Evolutionary conservation across 805 yeast species (phyloP).

Genomic region (Zygosaccharomyces pseudorouxii): DNA sequence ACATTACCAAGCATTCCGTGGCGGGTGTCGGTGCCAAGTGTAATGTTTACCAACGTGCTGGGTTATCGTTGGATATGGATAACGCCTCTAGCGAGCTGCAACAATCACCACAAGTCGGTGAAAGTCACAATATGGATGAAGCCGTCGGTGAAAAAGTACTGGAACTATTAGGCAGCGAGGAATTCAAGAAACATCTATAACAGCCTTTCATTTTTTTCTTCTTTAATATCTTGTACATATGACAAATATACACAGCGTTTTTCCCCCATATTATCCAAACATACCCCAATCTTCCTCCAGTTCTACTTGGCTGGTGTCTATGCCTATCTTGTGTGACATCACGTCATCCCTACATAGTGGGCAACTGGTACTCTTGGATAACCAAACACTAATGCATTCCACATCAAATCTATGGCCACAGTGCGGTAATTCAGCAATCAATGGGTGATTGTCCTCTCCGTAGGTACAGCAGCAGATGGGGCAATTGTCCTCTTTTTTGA

Average conservation of each 20-base stretch:
- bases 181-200: constrained; percentile 51
- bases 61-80: constrained; percentile 36
- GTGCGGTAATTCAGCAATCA: constrained; percentile 69
- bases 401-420: constrained; percentile 82
- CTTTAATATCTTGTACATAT: constrained; percentile 5
- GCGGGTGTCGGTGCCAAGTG: constrained; percentile 85
- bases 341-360: constrained; percentile 83
- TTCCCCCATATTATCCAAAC: constrained; percentile 49
- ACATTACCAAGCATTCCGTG: constrained; percentile 67
- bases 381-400: constrained; percentile 91
- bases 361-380: constrained; percentile 66
- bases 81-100: neutral
- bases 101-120: neutral
- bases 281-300: constrained; percentile 74
- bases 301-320: constrained; percentile 49
- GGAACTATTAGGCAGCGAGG: constrained; percentile 65
- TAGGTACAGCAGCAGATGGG: constrained; percentile 79
- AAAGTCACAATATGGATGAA: constrained; percentile 18
- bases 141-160: constrained; percentile 49
- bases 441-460: constrained; percentile 67
- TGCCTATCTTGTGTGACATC: constrained; percentile 40
- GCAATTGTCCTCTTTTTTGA: constrained; percentile 55
- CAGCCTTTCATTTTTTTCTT: neutral
- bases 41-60: constrained; percentile 51
- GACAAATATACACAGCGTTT: neutral